Evolutionary conservation across 148 eudicot species (phyloP).

Genomic region (Rhododendron kiyosumense): DNA sequence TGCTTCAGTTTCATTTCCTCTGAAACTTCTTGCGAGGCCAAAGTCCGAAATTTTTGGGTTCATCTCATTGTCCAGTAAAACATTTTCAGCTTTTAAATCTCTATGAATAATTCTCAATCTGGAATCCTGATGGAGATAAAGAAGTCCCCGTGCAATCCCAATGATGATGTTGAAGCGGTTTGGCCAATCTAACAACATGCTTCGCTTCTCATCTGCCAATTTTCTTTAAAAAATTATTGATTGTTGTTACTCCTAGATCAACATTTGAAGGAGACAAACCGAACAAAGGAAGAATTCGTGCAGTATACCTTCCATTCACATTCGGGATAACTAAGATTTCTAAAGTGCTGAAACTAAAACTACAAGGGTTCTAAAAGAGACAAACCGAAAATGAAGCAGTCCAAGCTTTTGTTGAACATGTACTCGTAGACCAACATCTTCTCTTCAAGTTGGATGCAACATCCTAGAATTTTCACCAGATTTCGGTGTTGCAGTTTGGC

Average conservation of each 20-base stretch:
- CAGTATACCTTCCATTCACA: too few relatives aligned
- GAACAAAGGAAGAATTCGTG: too few relatives aligned
- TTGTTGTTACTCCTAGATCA: neutral
- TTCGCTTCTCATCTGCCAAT: neutral
- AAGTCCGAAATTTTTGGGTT: conserved; percentile 31
- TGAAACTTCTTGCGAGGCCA: conserved; percentile 21
- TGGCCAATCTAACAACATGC: conserved; percentile 10
- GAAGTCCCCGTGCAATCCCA: conserved; percentile 18
- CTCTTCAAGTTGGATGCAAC: conserved; percentile 19
- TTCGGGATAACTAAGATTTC: neutral
- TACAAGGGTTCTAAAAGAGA: neutral
- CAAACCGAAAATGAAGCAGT: conserved; percentile 17
- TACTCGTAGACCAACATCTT: conserved; percentile 21
- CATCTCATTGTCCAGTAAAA: conserved; percentile 19
- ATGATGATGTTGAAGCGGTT: conserved; percentile 10
- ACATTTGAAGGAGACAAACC: neutral
- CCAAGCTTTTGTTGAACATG: conserved; percentile 25
- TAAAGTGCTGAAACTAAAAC: neutral
- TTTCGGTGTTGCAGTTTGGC: conserved; percentile 27
- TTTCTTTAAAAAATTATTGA: too few relatives aligned
- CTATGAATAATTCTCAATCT: conserved; percentile 16
- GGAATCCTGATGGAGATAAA: conserved; percentile 20
- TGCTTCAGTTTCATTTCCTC: conserved; percentile 2
- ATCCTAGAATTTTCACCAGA: conserved; percentile 23
- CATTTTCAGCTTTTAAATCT: conserved; percentile 17